Percentiles rank a stretch among this genome's conserved stretches.
phyloP scores from a whole-genome alignment of 2,329 filamentous ascomycete genomes.

The Paraconiothyrium brasiliense region DNA sequence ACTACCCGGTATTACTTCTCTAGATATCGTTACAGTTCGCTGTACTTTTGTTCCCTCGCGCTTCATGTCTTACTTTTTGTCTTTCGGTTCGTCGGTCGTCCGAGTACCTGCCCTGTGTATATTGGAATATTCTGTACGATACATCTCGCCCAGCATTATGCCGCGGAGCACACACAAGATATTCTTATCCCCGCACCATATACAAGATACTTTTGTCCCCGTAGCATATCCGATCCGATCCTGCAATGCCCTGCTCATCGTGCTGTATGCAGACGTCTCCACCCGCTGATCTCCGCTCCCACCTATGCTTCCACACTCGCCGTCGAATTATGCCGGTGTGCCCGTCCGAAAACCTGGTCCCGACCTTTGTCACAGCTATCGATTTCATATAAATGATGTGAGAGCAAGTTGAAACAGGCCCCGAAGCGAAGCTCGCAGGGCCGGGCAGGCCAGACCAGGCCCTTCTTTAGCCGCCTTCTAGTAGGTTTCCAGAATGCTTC shows the following conservation, averaged over 20 bases:
- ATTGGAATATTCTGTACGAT: conserved; percentile 6
- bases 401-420: background rate
- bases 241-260: background rate
- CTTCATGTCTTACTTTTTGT: background rate
- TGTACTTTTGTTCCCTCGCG: conserved; percentile 9
- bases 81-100: background rate
- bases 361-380: background rate
- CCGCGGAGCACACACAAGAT: background rate
- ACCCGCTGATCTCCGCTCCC: background rate
- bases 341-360: background rate
- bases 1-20: background rate
- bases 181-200: conserved; percentile 3
- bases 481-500: conserved; percentile 18
- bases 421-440: background rate
- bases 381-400: background rate
- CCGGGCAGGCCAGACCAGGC: background rate
- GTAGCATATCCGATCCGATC: background rate
- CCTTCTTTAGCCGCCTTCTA: conserved; percentile 9
- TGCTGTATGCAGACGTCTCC: background rate
- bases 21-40: conserved; percentile 15
- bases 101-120: background rate
- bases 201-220: background rate
- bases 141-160: background rate
- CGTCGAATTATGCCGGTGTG: background rate
- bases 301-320: background rate